A percentile compares a stretch with the other conserved stretches of the same genome.
These are phyloP conservation scores for Epithemia pelagica DNA, from an alignment of 108 stramenopile genomes.

Conservation along the genomic window DNA sequence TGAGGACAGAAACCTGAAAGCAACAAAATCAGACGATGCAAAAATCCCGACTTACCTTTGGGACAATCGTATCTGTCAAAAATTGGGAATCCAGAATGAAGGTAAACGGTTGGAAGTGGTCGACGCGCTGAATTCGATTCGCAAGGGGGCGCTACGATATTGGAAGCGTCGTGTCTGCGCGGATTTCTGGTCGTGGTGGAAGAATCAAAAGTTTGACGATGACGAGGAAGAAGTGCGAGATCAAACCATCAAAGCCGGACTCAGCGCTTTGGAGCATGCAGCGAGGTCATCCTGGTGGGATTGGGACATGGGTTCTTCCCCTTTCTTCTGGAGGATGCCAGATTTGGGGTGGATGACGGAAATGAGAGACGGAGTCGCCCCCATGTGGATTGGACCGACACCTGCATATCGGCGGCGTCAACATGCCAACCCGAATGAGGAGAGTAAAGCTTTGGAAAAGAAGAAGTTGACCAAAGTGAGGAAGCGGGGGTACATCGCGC, in stretches of 20 bases:
- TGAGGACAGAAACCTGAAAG: background rate
- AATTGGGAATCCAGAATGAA: background rate
- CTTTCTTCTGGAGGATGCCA: conserved; percentile 38
- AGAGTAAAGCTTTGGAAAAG: background rate
- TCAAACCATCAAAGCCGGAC: background rate
- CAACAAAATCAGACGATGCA: background rate
- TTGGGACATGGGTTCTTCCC: conserved; percentile 26
- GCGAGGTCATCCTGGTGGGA: conserved; percentile 25
- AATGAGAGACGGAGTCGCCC: background rate
- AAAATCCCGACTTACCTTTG: conserved; percentile 1
- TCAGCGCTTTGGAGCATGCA: conserved; percentile 7
- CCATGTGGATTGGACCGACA: background rate
- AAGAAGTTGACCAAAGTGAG: background rate
- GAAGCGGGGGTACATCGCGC: conserved; percentile 5
- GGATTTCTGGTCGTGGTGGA: background rate
- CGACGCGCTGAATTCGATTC: background rate
- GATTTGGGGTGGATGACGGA: background rate
- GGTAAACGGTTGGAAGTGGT: background rate
- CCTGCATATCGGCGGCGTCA: background rate
- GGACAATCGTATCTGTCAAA: background rate
- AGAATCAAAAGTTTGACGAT: background rate
- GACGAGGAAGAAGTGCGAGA: background rate
- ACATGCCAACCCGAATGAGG: background rate
- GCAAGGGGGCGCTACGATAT: background rate
- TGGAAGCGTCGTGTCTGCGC: background rate